Percentiles rank a stretch among this genome's conserved stretches.
These are phyloP conservation scores for Saturnispora ahearnii DNA, from an alignment of 805 yeast genomes.

Conservation along the genomic window DNA sequence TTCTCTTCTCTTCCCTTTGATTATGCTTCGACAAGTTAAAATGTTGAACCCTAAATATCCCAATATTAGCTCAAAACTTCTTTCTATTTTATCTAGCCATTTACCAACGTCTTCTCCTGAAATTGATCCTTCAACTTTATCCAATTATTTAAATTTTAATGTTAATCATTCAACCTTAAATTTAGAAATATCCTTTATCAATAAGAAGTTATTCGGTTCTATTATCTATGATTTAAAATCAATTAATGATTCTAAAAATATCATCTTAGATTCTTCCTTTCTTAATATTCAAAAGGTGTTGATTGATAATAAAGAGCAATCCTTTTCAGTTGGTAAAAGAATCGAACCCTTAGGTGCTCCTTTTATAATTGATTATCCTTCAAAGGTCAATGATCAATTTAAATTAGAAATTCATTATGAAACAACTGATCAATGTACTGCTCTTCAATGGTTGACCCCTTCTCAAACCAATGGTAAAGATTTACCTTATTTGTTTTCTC, in stretches of 20 bases:
- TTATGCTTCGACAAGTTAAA: background rate
- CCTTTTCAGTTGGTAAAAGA: conserved; percentile 32
- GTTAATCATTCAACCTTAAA: conserved; percentile 45
- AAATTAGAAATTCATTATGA: conserved; percentile 41
- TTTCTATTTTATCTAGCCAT: conserved; percentile 22
- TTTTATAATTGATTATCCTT: conserved; percentile 29
- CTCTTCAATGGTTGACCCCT: conserved; percentile 75
- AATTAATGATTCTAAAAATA: conserved; percentile 22
- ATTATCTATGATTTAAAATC: conserved; percentile 39
- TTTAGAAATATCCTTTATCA: conserved; percentile 47
- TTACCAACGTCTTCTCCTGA: conserved; percentile 41
- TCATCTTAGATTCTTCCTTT: conserved; percentile 65
- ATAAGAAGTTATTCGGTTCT: conserved; percentile 43
- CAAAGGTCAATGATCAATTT: conserved; percentile 12
- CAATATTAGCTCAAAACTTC: conserved; percentile 20
- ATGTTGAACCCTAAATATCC: conserved; percentile 16
- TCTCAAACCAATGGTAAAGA: conserved; percentile 65
- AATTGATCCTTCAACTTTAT: conserved; percentile 67
- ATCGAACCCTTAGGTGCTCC: conserved; percentile 54
- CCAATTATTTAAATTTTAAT: conserved; percentile 52
- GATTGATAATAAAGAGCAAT: conserved; percentile 31
- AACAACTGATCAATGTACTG: conserved; percentile 73
- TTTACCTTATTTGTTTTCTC: conserved; percentile 71
- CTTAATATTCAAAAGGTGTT: conserved; percentile 38
- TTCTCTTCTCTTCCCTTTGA: background rate